Base-by-base conservation (phyloP, 345 rosid species). In the Eucalyptus tenuipes region DNA sequence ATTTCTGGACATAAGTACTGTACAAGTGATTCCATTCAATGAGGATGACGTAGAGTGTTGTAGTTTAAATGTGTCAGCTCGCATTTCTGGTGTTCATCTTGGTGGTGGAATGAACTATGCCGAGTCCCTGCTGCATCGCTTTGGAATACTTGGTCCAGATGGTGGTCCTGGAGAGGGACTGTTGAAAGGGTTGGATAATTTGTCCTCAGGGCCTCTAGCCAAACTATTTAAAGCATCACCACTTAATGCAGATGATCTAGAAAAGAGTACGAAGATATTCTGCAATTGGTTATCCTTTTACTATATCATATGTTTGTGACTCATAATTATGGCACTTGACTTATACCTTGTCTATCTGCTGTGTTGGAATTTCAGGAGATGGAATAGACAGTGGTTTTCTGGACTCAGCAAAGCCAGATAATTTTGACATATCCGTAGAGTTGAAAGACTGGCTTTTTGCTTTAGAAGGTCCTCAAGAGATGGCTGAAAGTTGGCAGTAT, bases 61-160 rank as follows among this genome's bases (percentile, higher is more conserved):
- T 90, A 96, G 99, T 92, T 92, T 98, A 90, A 94, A 94, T 79
- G 90, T 97, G n/a, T 89, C 93, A 89, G 99, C 98, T 90, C 92
- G 96, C 87, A 89, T 98, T 90, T 97, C 98, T 89, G 99, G 99
- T 89, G 92, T 98, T 89, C 96, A 96, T 85, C 95, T 98, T 88
- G 98, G 99, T 64, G 99, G 99, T 90, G 99, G 99, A 90, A 96
- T 98, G 99, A 94, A 92, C 92, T 97, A 97, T 91, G 92, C 97
- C 12, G 99, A 98, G 94, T 91, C 96, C 88, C 92, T 98, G 57
- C 93, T 98, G 90, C 99, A 97, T 88, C 94, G 96, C n/a, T 98
- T 98, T 89, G 98, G 99, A 89, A 94, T 98, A 92, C 91, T 98
- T 89, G 98, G 94, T 86, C 94, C 93, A 86, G 96, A 97, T 95